phyloP scores from a whole-genome alignment of 2,329 filamentous ascomycete genomes.

The Calonectria ilicicola region DNA sequence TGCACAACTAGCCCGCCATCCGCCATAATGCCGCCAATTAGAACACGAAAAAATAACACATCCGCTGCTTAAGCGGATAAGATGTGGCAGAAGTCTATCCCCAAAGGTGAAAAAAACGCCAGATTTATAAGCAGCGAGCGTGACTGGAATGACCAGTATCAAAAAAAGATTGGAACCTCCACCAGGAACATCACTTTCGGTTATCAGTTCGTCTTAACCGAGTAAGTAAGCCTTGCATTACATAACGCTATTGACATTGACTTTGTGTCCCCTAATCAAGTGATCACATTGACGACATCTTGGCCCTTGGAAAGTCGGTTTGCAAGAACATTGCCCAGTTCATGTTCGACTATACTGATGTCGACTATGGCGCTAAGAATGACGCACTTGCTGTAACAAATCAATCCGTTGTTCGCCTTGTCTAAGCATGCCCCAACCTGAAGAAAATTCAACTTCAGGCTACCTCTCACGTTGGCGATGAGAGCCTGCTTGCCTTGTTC shows the following conservation, averaged over 20 bases:
- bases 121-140: neutral
- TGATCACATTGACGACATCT: slow-evolving; percentile 28
- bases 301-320: slow-evolving; percentile 7
- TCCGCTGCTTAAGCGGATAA: neutral
- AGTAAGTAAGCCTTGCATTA: slow-evolving; percentile 5
- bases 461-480: neutral
- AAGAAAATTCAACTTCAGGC: slow-evolving; percentile 20
- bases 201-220: slow-evolving; percentile 21
- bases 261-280: slow-evolving; percentile 11
- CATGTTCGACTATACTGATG: slow-evolving; percentile 17
- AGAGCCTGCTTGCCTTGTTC: neutral
- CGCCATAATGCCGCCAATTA: slow-evolving; percentile 21
- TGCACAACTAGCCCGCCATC: neutral
- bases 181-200: slow-evolving; percentile 21
- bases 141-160: slow-evolving; percentile 22
- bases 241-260: neutral
- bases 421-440: slow-evolving; percentile 22
- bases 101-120: slow-evolving; percentile 5
- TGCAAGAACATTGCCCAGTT: slow-evolving; percentile 21
- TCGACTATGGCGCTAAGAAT: slow-evolving; percentile 20
- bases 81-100: slow-evolving; percentile 10
- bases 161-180: slow-evolving; percentile 18
- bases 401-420: slow-evolving; percentile 12
- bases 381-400: slow-evolving; percentile 9
- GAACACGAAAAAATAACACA: slow-evolving; percentile 22